phyloP scores from a whole-genome alignment of 108 stramenopile genomes.

The Phaeodactylum tricornutum region DNA sequence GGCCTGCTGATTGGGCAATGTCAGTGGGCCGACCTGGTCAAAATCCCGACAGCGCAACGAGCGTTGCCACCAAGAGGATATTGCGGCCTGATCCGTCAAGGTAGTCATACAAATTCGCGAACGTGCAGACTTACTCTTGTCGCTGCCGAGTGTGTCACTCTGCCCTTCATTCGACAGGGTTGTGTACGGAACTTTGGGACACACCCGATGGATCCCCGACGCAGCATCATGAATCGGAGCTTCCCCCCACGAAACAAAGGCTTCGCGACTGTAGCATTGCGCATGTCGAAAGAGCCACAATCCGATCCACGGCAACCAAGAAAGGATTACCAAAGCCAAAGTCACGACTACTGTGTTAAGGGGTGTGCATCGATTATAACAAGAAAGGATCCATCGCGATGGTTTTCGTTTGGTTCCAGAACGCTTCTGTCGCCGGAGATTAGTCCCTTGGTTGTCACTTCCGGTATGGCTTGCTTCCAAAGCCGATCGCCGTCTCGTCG shows the following conservation, averaged over 20 bases:
- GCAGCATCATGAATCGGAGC: neutral
- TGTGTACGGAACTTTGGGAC: neutral
- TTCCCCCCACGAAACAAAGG: neutral
- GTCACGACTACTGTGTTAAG: too few species aligned
- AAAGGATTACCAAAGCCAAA: too few species aligned
- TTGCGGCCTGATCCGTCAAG: slow-evolving; percentile 13
- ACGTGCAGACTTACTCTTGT: too few species aligned
- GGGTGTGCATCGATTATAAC: too few species aligned
- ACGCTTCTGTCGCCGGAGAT: too few species aligned
- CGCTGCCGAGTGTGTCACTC: neutral
- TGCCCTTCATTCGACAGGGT: neutral
- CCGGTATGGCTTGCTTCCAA: too few species aligned
- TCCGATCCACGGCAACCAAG: too few species aligned
- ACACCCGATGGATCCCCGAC: neutral
- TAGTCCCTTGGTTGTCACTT: too few species aligned
- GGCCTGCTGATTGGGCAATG: slow-evolving; percentile 13
- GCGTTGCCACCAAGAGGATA: slow-evolving; percentile 5
- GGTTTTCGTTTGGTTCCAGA: too few species aligned
- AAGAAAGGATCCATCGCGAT: too few species aligned
- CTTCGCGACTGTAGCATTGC: slow-evolving; percentile 2
- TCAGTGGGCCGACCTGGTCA: slow-evolving; percentile 9
- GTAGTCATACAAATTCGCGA: slow-evolving; percentile 19
- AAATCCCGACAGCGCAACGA: slow-evolving; percentile 13
- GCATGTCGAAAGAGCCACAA: slow-evolving; percentile 3
- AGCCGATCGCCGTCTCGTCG: too few species aligned